phyloP scores from a whole-genome alignment of 169 alveolate genomes.

The Plasmodium adleri region DNA sequence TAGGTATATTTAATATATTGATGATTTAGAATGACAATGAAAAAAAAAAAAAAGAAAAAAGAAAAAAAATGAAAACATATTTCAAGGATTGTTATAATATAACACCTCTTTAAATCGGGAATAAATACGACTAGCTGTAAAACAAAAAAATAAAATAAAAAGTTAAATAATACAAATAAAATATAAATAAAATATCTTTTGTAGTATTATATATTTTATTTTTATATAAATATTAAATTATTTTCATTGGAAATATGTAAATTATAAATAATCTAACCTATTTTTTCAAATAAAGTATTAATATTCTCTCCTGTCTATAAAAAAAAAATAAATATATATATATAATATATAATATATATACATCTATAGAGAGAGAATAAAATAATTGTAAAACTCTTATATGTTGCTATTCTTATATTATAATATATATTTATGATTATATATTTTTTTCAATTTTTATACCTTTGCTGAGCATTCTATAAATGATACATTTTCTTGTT shows the following conservation, averaged over 20 bases:
- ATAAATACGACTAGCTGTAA: conserved; percentile 74
- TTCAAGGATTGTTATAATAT: conserved; percentile 31
- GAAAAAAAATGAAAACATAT: not conserved
- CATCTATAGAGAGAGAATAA: not conserved
- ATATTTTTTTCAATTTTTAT: conserved; percentile 2
- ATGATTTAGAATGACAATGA: not conserved
- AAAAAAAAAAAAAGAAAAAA: not conserved
- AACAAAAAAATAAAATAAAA: not conserved
- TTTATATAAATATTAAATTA: not conserved
- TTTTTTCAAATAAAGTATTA: conserved; percentile 77
- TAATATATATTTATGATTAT: not conserved
- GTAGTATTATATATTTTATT: not conserved
- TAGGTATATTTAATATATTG: not conserved
- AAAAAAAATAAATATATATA: not conserved
- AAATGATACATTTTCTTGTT: conserved; percentile 71
- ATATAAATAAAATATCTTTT: not conserved
- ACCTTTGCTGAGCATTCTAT: conserved; percentile 84
- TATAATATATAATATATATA: not conserved
- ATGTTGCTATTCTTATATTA: not conserved
- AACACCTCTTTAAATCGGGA: conserved; percentile 34
- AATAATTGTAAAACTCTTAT: not conserved
- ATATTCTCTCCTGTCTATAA: conserved; percentile 82
- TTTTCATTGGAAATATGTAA: not conserved
- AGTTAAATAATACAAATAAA: not conserved
- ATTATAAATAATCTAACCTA: conserved; percentile 59